These are phyloP conservation scores for Aquilaria yunnanensis DNA, from an alignment of 345 rosid genomes.

Conservation along the genomic window DNA sequence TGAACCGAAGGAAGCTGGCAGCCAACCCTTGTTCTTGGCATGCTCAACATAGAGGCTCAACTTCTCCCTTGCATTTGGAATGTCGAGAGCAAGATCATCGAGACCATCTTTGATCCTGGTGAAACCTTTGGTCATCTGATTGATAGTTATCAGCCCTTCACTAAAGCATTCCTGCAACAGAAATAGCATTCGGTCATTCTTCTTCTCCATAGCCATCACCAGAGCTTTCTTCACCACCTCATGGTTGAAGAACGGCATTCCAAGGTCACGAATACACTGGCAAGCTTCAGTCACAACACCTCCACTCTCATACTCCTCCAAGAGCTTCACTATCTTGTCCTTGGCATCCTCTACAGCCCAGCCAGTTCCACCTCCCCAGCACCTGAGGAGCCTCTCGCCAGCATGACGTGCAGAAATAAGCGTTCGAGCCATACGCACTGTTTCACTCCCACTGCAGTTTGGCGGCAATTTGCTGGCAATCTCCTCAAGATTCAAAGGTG, in stretches of 20 bases:
- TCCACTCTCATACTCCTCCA: slow-evolving; percentile 89
- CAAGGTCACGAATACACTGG: slow-evolving; percentile 93
- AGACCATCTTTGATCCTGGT: slow-evolving; percentile 80
- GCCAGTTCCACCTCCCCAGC: slow-evolving; percentile 99
- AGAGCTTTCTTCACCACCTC: slow-evolving; percentile 99
- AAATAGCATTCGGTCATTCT: slow-evolving; percentile 80
- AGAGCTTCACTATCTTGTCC: slow-evolving; percentile 90
- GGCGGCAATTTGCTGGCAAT: slow-evolving; percentile 68
- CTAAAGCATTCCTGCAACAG: slow-evolving; percentile 78
- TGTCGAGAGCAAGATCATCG: slow-evolving; percentile 92
- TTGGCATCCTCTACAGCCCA: slow-evolving; percentile 99
- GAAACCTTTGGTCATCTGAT: slow-evolving; percentile 94
- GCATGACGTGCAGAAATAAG: slow-evolving; percentile 93
- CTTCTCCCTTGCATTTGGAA: slow-evolving; percentile 88
- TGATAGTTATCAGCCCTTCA: slow-evolving; percentile 87
- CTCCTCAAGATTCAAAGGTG: slow-evolving; percentile 87
- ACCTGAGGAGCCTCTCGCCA: slow-evolving; percentile 92
- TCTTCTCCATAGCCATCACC: slow-evolving; percentile 99
- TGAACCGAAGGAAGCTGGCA: slow-evolving; percentile 43
- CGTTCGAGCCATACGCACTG: slow-evolving; percentile 67
- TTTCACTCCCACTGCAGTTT: slow-evolving; percentile 81
- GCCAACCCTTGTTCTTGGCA: slow-evolving; percentile 87
- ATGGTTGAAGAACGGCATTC: slow-evolving; percentile 97
- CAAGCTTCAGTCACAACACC: slow-evolving; percentile 94
- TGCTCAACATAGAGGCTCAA: slow-evolving; percentile 51